Conservation (phyloP, 805 yeast genomes). For the Naumovozyma castellii region DNA sequence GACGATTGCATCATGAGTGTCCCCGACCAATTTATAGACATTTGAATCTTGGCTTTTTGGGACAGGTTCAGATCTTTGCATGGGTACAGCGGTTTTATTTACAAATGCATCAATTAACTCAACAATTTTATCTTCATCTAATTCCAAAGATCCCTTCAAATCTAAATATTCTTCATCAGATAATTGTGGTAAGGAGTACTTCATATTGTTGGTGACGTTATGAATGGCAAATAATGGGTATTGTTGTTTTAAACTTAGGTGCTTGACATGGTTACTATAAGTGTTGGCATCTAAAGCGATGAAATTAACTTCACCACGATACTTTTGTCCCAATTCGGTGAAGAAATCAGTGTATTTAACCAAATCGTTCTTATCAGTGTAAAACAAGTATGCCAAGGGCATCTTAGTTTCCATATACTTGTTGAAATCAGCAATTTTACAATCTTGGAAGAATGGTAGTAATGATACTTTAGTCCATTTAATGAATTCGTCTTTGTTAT, state of each 20-base stretch:
- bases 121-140: slow-evolving; percentile 46
- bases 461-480: slow-evolving; percentile 42
- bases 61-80: slow-evolving; percentile 73
- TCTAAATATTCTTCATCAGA: slow-evolving; percentile 24
- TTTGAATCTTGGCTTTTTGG: slow-evolving; percentile 76
- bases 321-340: slow-evolving; percentile 56
- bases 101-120: slow-evolving; percentile 54
- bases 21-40: slow-evolving; percentile 71
- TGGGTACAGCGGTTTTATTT: slow-evolving; percentile 59
- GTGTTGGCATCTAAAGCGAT: slow-evolving; percentile 77
- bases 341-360: slow-evolving; percentile 44
- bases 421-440: slow-evolving; percentile 69
- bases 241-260: slow-evolving; percentile 71
- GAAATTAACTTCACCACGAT: slow-evolving; percentile 74
- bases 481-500: slow-evolving; percentile 4
- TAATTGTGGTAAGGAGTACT: slow-evolving; percentile 66
- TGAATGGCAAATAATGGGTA: slow-evolving; percentile 91
- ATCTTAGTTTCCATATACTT: slow-evolving; percentile 58
- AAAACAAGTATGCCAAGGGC: slow-evolving; percentile 87
- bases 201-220: slow-evolving; percentile 54
- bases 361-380: slow-evolving; percentile 56
- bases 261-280: slow-evolving; percentile 80
- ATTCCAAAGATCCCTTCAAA: slow-evolving; percentile 22
- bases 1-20: slow-evolving; percentile 65
- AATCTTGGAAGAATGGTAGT: slow-evolving; percentile 80